These are phyloP conservation scores for Trichocomaceae sp. DNA, from an alignment of 2,329 filamentous ascomycete species.

Conservation along the genomic window DNA sequence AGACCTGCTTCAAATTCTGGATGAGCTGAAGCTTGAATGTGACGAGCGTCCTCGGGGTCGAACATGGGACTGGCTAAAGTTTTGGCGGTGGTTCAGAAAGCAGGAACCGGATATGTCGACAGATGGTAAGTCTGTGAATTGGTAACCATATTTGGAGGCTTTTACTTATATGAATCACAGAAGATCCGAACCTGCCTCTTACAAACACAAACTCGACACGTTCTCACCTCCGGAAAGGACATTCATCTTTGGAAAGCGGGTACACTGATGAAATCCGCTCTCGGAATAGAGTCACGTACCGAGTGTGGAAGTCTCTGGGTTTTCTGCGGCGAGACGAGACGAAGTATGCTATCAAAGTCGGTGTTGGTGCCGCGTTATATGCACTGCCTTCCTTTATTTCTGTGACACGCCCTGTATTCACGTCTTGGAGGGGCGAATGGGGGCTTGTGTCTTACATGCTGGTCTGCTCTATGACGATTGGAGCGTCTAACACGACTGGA, in stretches of 20 bases:
- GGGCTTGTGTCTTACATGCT: conserved; percentile 95
- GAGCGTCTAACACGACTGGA: conserved; percentile 89
- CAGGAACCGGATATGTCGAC: conserved; percentile 20
- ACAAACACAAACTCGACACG: background rate
- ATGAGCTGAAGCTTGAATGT: conserved; percentile 67
- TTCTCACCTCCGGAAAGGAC: conserved; percentile 1
- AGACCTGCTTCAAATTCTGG: conserved; percentile 72
- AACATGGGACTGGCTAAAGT: conserved; percentile 77
- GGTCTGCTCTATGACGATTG: conserved; percentile 95
- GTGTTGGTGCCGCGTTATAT: conserved; percentile 80
- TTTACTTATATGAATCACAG: conserved; percentile 1
- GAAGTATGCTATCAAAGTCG: conserved; percentile 85
- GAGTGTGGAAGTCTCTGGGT: conserved; percentile 49
- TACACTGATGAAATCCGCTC: conserved; percentile 9
- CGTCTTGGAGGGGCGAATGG: conserved; percentile 93
- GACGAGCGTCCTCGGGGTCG: conserved; percentile 56
- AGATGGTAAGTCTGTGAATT: conserved; percentile 24
- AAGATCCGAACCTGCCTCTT: conserved; percentile 3
- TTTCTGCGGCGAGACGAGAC: conserved; percentile 59
- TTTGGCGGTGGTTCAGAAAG: conserved; percentile 53
- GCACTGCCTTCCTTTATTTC: conserved; percentile 82
- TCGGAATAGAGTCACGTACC: conserved; percentile 37
- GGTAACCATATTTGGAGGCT: background rate
- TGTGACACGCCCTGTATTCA: conserved; percentile 69
- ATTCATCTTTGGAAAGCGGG: conserved; percentile 8